Evolutionary conservation across 2,329 filamentous ascomycete species (phyloP).

Genomic region (Fusarium albidum): DNA sequence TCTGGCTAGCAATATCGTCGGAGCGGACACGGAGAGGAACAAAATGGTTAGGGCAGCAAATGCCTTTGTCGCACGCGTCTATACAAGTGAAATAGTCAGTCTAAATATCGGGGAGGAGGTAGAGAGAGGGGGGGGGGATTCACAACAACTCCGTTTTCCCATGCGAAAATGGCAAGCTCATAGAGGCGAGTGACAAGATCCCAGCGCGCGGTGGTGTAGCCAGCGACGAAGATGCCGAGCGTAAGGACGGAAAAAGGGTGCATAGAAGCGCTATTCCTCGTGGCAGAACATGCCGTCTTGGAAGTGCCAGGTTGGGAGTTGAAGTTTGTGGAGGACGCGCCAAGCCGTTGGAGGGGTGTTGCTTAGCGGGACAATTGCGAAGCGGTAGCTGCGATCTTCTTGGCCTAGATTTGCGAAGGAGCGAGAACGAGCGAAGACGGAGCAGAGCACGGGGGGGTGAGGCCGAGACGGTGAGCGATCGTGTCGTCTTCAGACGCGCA

Average conservation of each 20-base stretch:
- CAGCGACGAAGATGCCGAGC: conserved; percentile 98
- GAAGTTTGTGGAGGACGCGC: conserved; percentile 29
- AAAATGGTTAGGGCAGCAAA: conserved; percentile 83
- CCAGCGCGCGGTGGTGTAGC: conserved; percentile 99
- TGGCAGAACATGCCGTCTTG: conserved; percentile 54
- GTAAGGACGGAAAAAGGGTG: conserved; percentile 97
- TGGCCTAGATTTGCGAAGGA: conserved; percentile 10
- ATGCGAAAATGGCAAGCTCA: conserved; percentile 96
- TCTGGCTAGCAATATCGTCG: conserved; percentile 82
- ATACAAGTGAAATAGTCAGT: conserved; percentile 15
- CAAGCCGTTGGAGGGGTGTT: conserved; percentile 35
- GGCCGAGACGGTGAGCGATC: not conserved
- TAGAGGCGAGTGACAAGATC: conserved; percentile 96
- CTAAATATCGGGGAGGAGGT: not conserved
- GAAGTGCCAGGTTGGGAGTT: conserved; percentile 1
- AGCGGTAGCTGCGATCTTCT: conserved; percentile 9
- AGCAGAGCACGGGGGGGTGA: not conserved
- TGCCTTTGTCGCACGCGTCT: conserved; percentile 87
- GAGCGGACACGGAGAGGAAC: conserved; percentile 85
- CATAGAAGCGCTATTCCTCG: conserved; percentile 70
- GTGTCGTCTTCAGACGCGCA: not conserved
- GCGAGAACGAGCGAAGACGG: not conserved
- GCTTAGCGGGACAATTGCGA: conserved; percentile 27
- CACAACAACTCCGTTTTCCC: conserved; percentile 98
- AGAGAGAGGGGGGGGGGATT: conserved; percentile 45